Percentiles rank a stretch among this genome's conserved stretches.
These are phyloP conservation scores for Fusarium euwallaceae DNA, from an alignment of 2,329 filamentous ascomycete genomes.

Conservation along the genomic window DNA sequence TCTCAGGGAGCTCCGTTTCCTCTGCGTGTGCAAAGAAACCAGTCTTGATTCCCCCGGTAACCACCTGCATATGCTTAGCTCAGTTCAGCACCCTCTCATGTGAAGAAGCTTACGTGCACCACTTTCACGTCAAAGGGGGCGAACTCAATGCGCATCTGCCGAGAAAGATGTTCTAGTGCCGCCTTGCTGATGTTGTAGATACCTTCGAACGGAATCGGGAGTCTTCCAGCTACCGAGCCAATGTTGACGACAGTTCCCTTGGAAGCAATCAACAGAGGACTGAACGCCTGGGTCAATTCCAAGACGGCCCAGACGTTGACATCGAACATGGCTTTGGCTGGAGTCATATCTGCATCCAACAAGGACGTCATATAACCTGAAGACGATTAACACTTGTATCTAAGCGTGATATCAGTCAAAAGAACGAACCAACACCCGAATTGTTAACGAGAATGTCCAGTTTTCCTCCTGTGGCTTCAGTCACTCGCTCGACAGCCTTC, in stretches of 20 bases:
- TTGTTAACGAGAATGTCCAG: constrained; percentile 62
- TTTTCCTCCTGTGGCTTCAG: constrained; percentile 50
- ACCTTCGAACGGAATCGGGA: constrained; percentile 49
- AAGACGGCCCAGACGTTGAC: constrained; percentile 56
- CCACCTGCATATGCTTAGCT: constrained; percentile 32
- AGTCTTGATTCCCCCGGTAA: constrained; percentile 50
- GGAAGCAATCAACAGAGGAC: constrained; percentile 52
- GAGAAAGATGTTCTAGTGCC: constrained; percentile 54
- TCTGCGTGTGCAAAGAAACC: constrained; percentile 55
- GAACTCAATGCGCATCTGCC: constrained; percentile 58
- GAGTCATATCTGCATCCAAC: constrained; percentile 37
- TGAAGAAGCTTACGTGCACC: constrained; percentile 39
- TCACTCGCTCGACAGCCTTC: constrained; percentile 49
- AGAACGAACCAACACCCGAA: constrained; percentile 51
- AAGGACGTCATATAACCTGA: constrained; percentile 38
- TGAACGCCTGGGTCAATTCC: constrained; percentile 55
- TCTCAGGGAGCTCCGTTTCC: constrained; percentile 55
- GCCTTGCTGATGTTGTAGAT: constrained; percentile 60
- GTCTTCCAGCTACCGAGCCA: constrained; percentile 51
- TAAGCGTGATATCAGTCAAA: constrained; percentile 26
- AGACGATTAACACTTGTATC: not conserved
- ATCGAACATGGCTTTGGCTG: constrained; percentile 50
- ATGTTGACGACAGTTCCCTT: constrained; percentile 56
- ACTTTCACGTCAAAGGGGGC: constrained; percentile 51
- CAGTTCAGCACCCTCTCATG: no score